phyloP scores from a whole-genome alignment of 768 basidiomycete genomes.

The Coprinopsis sp. region DNA sequence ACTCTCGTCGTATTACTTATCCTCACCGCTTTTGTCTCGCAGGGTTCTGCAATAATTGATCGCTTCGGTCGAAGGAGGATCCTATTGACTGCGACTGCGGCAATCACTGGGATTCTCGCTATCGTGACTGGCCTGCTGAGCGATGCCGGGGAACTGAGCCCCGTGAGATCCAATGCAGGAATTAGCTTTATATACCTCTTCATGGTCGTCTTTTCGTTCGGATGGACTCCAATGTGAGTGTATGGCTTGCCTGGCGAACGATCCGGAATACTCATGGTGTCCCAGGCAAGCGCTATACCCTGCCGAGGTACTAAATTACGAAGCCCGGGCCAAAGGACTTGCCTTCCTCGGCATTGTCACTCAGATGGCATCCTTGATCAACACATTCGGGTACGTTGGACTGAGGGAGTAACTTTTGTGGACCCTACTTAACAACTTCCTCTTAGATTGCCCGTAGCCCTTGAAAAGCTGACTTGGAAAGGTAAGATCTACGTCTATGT shows the following conservation, averaged over 20 bases:
- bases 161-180: constrained; percentile 41
- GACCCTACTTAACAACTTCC: background rate
- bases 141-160: constrained; percentile 21
- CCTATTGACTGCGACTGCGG: constrained; percentile 34
- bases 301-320: constrained; percentile 46
- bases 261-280: background rate
- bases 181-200: constrained; percentile 48
- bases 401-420: background rate
- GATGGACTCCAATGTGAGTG: constrained; percentile 50
- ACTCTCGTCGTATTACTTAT: constrained; percentile 6
- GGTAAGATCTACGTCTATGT: constrained; percentile 21
- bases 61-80: constrained; percentile 44
- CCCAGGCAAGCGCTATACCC: constrained; percentile 49
- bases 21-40: background rate
- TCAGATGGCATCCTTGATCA: constrained; percentile 41
- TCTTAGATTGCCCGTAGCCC: constrained; percentile 41
- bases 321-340: constrained; percentile 49
- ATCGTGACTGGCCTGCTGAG: constrained; percentile 46
- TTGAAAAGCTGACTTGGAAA: constrained; percentile 43
- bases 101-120: constrained; percentile 36
- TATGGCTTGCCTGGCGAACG: background rate
- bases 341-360: constrained; percentile 44
- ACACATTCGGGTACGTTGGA: constrained; percentile 41
- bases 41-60: constrained; percentile 47
- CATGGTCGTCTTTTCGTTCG: constrained; percentile 51